phyloP scores from a whole-genome alignment of 2,329 filamentous ascomycete genomes.

The Alternaria tenuissima region DNA sequence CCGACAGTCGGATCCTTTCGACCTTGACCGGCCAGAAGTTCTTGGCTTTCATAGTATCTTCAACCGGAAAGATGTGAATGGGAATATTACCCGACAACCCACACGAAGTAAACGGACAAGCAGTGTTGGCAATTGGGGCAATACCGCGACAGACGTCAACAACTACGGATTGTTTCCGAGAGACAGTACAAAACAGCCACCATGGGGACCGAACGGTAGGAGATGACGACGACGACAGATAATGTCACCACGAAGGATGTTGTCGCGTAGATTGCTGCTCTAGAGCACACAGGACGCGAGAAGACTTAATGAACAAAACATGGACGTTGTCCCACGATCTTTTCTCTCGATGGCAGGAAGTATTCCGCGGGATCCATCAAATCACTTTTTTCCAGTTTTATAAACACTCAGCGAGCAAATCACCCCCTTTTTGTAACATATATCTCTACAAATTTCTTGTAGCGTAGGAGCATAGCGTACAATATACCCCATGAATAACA shows the following conservation, averaged over 20 bases:
- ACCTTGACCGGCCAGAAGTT: constrained; percentile 52
- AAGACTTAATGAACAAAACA: constrained; percentile 9
- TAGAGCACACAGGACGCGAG: constrained; percentile 10
- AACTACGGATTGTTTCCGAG: constrained; percentile 30
- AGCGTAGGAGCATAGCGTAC: background rate
- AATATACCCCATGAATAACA: constrained; percentile 6
- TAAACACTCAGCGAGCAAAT: background rate
- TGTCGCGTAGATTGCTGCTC: constrained; percentile 1
- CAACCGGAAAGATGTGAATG: constrained; percentile 37
- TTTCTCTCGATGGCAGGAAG: constrained; percentile 40
- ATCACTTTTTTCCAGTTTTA: background rate
- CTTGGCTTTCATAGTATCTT: constrained; percentile 44
- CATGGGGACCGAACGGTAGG: constrained; percentile 27
- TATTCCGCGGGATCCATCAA: constrained; percentile 43
- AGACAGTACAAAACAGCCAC: constrained; percentile 24
- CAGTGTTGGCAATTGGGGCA: constrained; percentile 42
- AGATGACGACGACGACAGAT: constrained; percentile 24
- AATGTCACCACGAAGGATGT: background rate
- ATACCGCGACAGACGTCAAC: background rate
- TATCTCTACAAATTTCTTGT: constrained; percentile 3
- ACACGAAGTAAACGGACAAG: constrained; percentile 39
- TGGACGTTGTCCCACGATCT: constrained; percentile 7
- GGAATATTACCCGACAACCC: constrained; percentile 40
- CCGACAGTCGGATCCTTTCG: constrained; percentile 52
- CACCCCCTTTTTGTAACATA: constrained; percentile 1